A percentile compares a stretch with the other conserved stretches of the same genome.
Conservation (phyloP, 768 basidiomycete species). For the Scleroderma bovista region DNA sequence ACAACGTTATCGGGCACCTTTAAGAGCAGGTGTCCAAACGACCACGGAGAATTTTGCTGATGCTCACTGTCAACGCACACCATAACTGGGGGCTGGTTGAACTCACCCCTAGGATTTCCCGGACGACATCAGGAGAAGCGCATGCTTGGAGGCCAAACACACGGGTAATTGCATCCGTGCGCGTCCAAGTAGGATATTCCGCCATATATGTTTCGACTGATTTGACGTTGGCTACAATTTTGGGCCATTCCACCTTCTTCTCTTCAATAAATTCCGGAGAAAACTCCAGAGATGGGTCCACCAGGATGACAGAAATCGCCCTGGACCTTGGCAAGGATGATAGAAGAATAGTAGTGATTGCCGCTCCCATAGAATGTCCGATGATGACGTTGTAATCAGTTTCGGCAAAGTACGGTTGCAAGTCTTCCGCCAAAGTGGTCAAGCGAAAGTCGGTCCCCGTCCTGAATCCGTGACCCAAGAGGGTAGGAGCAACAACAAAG, state of each 20-base stretch:
- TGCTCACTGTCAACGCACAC: no score
- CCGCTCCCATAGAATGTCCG: conserved; percentile 6
- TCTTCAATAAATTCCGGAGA: background rate
- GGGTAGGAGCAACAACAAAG: conserved; percentile 19
- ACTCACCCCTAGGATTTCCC: conserved; percentile 7
- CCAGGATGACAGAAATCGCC: conserved; percentile 2
- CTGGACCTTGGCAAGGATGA: background rate
- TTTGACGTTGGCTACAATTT: background rate
- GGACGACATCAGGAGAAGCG: conserved; percentile 2
- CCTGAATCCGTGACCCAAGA: conserved; percentile 13
- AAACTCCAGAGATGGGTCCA: conserved; percentile 8
- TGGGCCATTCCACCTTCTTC: background rate
- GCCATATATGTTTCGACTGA: conserved; percentile 5
- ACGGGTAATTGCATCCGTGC: conserved; percentile 8
- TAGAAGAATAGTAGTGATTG: conserved; percentile 1
- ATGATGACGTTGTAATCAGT: background rate
- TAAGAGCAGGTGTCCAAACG: conserved; percentile 8
- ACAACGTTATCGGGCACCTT: conserved; percentile 7
- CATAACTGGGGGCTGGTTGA: background rate
- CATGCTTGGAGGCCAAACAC: conserved; percentile 7
- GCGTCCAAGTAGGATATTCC: conserved; percentile 12
- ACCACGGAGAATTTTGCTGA: conserved; percentile 13
- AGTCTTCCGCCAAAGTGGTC: conserved; percentile 10
- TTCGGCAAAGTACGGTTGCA: conserved; percentile 12
- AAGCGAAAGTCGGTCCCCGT: conserved; percentile 9